Evolutionary conservation across 2,329 filamentous ascomycete species (phyloP).

Genomic region (Bipolaris oryzae): DNA sequence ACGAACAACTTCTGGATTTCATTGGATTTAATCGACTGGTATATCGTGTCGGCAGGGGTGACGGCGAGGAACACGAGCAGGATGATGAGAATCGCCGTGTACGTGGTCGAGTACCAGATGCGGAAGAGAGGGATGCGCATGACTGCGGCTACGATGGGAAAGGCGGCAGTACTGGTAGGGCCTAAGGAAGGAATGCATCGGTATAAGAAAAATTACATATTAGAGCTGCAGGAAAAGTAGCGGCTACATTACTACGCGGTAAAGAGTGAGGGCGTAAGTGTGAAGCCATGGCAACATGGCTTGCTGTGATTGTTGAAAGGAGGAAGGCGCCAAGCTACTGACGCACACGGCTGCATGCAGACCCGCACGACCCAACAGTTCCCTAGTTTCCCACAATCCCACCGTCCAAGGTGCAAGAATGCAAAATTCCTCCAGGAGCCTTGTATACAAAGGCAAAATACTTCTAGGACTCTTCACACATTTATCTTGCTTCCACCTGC

Average conservation of each 20-base stretch:
- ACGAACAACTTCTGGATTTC: slow-evolving; percentile 84
- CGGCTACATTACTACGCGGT: slow-evolving; percentile 26
- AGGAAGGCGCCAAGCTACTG: slow-evolving; percentile 29
- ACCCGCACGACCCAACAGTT: slow-evolving; percentile 26
- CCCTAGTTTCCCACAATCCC: slow-evolving; percentile 4
- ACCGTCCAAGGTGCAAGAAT: neutral
- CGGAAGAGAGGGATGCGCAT: slow-evolving; percentile 68
- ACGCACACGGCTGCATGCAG: slow-evolving; percentile 25
- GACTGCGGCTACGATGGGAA: slow-evolving; percentile 15
- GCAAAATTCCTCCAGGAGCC: slow-evolving; percentile 1
- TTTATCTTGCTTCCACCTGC: neutral
- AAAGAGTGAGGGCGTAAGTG: neutral
- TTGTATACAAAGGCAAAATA: neutral
- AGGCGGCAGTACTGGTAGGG: slow-evolving; percentile 1
- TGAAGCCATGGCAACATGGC: slow-evolving; percentile 18
- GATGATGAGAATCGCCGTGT: slow-evolving; percentile 75
- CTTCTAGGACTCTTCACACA: too few species aligned
- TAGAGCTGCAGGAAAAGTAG: slow-evolving; percentile 21
- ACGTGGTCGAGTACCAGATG: slow-evolving; percentile 80
- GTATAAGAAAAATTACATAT: slow-evolving; percentile 32
- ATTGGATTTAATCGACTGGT: slow-evolving; percentile 70
- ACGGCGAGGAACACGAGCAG: slow-evolving; percentile 76
- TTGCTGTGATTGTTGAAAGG: slow-evolving; percentile 12
- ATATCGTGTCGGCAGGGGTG: slow-evolving; percentile 78
- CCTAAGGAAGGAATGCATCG: slow-evolving; percentile 28